Percentiles rank a stretch among this genome's conserved stretches.
Conservation (phyloP, 768 basidiomycete genomes). For the Mycena crocata region DNA sequence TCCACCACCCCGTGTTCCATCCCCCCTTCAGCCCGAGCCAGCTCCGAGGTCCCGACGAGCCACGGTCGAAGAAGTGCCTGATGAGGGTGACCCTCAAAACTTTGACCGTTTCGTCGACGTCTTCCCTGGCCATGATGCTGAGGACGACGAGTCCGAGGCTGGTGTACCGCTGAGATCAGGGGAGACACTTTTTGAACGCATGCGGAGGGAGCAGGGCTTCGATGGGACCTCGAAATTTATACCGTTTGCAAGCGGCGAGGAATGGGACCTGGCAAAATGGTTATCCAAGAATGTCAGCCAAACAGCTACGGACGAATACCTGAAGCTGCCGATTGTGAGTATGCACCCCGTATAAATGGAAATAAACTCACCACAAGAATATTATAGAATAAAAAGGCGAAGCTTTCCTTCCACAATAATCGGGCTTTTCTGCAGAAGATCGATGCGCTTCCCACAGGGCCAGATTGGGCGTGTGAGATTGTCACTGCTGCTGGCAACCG, state of each 20-base stretch:
- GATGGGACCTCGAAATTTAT: conserved; percentile 26
- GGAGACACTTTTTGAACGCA: neutral
- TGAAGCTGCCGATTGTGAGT: conserved; percentile 33
- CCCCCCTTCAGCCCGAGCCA: neutral
- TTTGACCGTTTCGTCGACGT: too few relatives aligned
- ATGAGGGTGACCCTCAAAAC: conserved; percentile 3
- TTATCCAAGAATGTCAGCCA: conserved; percentile 40
- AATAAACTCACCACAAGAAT: neutral
- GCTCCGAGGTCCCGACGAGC: neutral
- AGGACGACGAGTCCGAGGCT: neutral
- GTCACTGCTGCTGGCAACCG: conserved; percentile 32
- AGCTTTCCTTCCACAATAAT: conserved; percentile 28
- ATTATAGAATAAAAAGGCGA: neutral
- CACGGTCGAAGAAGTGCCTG: neutral
- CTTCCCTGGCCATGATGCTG: neutral
- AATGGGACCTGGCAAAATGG: conserved; percentile 47
- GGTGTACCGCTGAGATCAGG: neutral
- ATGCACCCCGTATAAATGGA: too few relatives aligned
- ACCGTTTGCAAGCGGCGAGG: conserved; percentile 41
- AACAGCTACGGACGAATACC: conserved; percentile 42
- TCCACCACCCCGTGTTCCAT: neutral
- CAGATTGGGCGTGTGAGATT: conserved; percentile 37
- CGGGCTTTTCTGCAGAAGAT: conserved; percentile 30
- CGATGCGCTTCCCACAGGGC: conserved; percentile 35
- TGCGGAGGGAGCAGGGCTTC: neutral